Base-by-base conservation (phyloP, 2,329 filamentous ascomycete genomes). In the Xylariaceae sp. region DNA sequence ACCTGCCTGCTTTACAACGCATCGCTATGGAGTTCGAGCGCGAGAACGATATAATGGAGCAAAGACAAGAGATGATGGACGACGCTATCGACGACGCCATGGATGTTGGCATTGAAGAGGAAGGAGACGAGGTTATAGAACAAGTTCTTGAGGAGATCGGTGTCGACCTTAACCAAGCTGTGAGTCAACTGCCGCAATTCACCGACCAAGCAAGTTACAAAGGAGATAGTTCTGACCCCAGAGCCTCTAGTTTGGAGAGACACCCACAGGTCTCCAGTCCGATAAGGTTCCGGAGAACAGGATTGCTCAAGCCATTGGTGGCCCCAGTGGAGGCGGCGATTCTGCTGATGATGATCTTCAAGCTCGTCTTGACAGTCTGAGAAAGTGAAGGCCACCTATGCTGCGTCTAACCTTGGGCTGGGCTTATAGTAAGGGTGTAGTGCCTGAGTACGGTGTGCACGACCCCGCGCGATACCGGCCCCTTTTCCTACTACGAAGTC, bases 21-120 rank as follows among this genome's bases (percentile, higher is more conserved):
- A 99, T 99, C 72, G 93, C 94, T 17, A 96, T 97, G 92, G 94
- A 99, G 72, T 99, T 99, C 70, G 94, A 99, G 77, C 88, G 90
- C 70, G 94, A 99, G 76, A 99, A 97, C 76, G 94, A 97, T 71
- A 92, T 99, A 60, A 99, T 99, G 94, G 94, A 99, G 68, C 92
- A 97, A 76, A 85, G 94, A 65, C 92, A 97, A 74, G 94, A 97
- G 75, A 97, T 99, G 90, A 97, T 99, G 94, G 93, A 97, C 72
- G 94, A 97, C 75, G 93, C 92, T 17, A 94, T 99, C 61, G 94
- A 99, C 72, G 94, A 99, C 73, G 92, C 93, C 53, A 97, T 94
- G 69, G 94, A 95, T 23, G 80, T 96, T 44, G 85, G 84, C 13
- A 86, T 96, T 62, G 94, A 99, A 71, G 94, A 96, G 68, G 94